These are phyloP conservation scores for Cyclotella sp. DNA, from an alignment of 108 stramenopile species.

Conservation along the genomic window DNA sequence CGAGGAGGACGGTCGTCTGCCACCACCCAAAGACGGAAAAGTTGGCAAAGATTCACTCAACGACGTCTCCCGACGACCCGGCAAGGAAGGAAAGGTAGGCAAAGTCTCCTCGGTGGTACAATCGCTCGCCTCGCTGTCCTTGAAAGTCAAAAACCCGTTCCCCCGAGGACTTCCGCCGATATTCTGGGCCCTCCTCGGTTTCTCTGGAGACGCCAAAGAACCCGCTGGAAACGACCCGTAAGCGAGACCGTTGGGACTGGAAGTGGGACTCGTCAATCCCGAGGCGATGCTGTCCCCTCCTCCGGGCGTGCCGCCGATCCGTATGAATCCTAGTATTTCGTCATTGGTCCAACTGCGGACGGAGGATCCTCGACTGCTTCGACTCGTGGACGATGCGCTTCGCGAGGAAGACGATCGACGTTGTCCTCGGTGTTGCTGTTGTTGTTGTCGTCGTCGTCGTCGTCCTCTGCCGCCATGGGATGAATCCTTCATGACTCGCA, in stretches of 20 bases:
- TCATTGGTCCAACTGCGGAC: slow-evolving; percentile 5
- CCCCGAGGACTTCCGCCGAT: too few species aligned
- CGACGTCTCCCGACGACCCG: not conserved
- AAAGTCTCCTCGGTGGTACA: not conserved
- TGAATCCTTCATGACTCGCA: slow-evolving; percentile 1
- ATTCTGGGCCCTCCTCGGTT: not conserved
- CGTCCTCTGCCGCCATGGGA: not conserved
- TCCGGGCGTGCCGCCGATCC: slow-evolving; percentile 1
- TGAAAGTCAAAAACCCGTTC: not conserved
- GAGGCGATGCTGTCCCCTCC: slow-evolving; percentile 10
- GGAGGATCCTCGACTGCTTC: slow-evolving; percentile 1
- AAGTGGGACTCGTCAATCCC: slow-evolving; percentile 20
- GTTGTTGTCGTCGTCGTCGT: not conserved
- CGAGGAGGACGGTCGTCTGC: not conserved
- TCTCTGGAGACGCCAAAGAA: not conserved
- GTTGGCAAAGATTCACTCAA: not conserved
- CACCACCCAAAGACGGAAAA: not conserved
- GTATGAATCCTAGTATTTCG: slow-evolving; percentile 26
- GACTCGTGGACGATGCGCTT: not conserved
- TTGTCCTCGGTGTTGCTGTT: not conserved
- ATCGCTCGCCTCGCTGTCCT: not conserved
- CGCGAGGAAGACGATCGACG: not conserved
- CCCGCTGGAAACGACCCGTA: too few species aligned
- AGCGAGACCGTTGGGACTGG: not conserved
- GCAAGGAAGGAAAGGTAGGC: slow-evolving; percentile 14